Evolutionary conservation across 768 basidiomycete genomes (phyloP), one percentile per base, ranked within the genome.

Genomic region (Pisolithus sp.): DNA sequence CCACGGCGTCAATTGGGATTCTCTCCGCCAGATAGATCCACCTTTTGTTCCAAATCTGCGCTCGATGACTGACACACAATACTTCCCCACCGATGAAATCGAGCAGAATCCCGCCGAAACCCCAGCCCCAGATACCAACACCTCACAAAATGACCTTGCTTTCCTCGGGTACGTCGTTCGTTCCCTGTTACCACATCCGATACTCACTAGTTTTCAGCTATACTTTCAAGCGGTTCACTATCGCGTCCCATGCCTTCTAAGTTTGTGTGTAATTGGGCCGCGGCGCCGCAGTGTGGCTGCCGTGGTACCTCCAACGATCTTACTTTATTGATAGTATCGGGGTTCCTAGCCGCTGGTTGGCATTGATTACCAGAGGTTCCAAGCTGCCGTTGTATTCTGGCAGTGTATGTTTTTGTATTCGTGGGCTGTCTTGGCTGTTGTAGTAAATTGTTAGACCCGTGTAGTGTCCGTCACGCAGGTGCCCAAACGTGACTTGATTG

Each of bases 11-110:
- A 93, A 95, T 64, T 99, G 95, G 96, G 74, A 76, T 13, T 73
- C 76, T 6, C 89, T 98, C 62, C 83, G 93, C 23, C 77, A 80
- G 37, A 95, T 99, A 54, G 93, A 94, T 62, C 82, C 93, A 4
- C 96, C 95, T 5, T 98, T 97, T 68, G 85, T 99, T n/a, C 95
- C 96, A 18, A 89, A 92, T 52, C 76, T 98, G 30, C 81, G 87
- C 38, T 93, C 89, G 7, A 88, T 94, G 62, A 94, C 93, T 34
- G 94, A 97, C 58, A 96, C 94, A 2, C 93, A 92, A n/a, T 96
- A 96, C 73, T 96, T 96, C 80, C 94, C 94, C 1, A 93, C 89
- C 2, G 93, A 96, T 54, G 92, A 95, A 59, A 77, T 94, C 50
- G 90, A 94, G 51, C 88, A 93, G 68, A 85, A 59, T 2, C 72